phyloP scores from a whole-genome alignment of 148 eudicot genomes.

The Pouteria glomerata region DNA sequence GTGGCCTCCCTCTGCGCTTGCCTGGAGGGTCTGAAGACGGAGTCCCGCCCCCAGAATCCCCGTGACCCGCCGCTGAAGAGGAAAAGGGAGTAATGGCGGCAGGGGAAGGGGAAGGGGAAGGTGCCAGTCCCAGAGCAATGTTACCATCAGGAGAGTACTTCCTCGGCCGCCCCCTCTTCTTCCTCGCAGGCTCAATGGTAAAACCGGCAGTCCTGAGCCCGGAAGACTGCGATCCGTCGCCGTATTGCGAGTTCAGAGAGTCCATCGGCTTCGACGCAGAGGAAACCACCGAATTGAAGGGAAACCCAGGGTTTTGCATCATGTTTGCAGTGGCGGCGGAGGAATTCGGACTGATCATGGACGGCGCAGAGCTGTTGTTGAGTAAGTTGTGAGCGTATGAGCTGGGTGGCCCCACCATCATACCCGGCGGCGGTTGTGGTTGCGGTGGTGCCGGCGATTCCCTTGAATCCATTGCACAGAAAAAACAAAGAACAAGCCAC shows the following conservation, averaged over 20 bases:
- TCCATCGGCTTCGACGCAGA: constrained; percentile 22
- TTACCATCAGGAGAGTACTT: constrained; percentile 75
- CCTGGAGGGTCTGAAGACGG: constrained; percentile 29
- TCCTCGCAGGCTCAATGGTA: constrained; percentile 54
- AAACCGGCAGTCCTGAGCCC: constrained; percentile 30
- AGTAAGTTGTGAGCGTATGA: constrained; percentile 15
- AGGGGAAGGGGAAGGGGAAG: constrained; percentile 17
- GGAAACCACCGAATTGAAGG: constrained; percentile 28
- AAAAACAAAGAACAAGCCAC: neutral
- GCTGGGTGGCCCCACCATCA: constrained; percentile 27
- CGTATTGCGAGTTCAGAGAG: constrained; percentile 25
- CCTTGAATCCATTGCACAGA: constrained; percentile 18
- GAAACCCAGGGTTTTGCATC: constrained; percentile 37
- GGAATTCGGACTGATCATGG: constrained; percentile 1
- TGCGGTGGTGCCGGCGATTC: constrained; percentile 20
- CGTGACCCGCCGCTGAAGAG: constrained; percentile 14
- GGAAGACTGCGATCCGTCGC: constrained; percentile 25
- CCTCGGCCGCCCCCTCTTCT: constrained; percentile 88
- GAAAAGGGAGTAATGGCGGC: neutral
- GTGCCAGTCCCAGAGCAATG: constrained; percentile 46
- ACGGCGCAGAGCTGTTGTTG: constrained; percentile 9
- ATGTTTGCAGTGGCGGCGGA: constrained; percentile 22
- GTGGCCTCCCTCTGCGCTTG: constrained; percentile 42
- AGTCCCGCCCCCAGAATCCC: constrained; percentile 27
- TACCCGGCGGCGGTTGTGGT: constrained; percentile 24